Percentiles rank a stretch among this genome's conserved stretches.
Conservation (phyloP, 345 rosid species). For the Cardamine chenopodiifolia region DNA sequence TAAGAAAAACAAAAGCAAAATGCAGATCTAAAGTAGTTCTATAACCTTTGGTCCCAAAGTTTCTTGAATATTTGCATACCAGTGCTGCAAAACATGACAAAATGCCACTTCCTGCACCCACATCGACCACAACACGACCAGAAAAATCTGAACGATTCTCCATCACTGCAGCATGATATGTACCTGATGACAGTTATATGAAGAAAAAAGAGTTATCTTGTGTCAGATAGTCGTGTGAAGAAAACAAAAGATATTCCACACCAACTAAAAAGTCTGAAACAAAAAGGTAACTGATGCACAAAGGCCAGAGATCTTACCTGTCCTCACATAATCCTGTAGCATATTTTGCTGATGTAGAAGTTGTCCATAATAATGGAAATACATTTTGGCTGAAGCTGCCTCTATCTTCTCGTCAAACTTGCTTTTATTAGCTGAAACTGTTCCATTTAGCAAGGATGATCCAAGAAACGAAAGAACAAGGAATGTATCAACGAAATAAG, state of each 20-base stretch:
- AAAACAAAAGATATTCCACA: not conserved
- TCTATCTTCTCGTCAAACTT: slow-evolving; percentile 89
- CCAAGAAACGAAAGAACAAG: slow-evolving; percentile 47
- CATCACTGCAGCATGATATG: slow-evolving; percentile 91
- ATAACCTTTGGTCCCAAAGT: not conserved
- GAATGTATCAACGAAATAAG: not conserved
- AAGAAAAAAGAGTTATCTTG: not conserved
- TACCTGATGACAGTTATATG: slow-evolving; percentile 55
- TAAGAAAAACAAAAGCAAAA: not conserved
- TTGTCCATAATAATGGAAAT: slow-evolving; percentile 94
- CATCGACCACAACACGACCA: slow-evolving; percentile 90
- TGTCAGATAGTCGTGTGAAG: not conserved
- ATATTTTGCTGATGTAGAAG: slow-evolving; percentile 95
- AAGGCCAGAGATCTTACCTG: slow-evolving; percentile 57
- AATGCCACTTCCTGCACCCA: slow-evolving; percentile 98
- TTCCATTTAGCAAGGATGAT: slow-evolving; percentile 54
- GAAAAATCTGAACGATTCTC: slow-evolving; percentile 85
- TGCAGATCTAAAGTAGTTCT: not conserved
- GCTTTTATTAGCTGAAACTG: slow-evolving; percentile 52
- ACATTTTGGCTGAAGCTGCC: slow-evolving; percentile 91
- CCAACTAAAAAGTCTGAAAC: too few species aligned
- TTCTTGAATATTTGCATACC: slow-evolving; percentile 45
- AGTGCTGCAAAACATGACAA: slow-evolving; percentile 95
- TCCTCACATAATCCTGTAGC: slow-evolving; percentile 96
- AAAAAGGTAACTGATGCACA: slow-evolving; percentile 21